Base-by-base conservation (phyloP, 352 stramenopile species). In the Phytopythium kandeliae region DNA sequence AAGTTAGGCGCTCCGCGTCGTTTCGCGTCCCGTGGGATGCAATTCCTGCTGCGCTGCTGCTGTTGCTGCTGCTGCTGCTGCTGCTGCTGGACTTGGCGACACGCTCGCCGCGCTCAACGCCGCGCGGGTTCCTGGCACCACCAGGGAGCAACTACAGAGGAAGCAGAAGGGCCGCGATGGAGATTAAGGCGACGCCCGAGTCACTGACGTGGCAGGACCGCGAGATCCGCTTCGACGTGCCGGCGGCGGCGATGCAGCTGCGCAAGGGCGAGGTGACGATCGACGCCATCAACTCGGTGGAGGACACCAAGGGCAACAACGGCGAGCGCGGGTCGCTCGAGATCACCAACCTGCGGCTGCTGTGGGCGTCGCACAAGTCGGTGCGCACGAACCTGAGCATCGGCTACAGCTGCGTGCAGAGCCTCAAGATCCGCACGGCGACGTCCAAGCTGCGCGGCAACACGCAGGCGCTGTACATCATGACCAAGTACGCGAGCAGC, bases 301-400 rank as follows among this genome's bases (percentile, higher is more conserved):
- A 97, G 58, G 91, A 97, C 60, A 97, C 91, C 11, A 97, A 97
- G 63, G 91, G 89, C 36, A 97, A 97, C 71, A 97, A 97, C 64
- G 91, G 91, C 58, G 86, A 96, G 45, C 73, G 86, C 55, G 91
- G 87, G 12, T 85, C 73, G 24, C 66, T 97, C 8, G 69, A 92
- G 55, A 89, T 97, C 57, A 97, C 90, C n/a, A 97, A 97, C 62
- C 59, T 97, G 60, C 63, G 91, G 35, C 72, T 97, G 35, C 54
- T 96, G 1, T 97, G 91, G 91, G 75, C 89, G 11, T 91, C 78
- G 48, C 89, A 97, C 76, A 92, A 92, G 64, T 85, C 72, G 12
- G 62, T 76, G 34, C 71, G 76, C 12, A 93, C 82, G 26, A 97
- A 96, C 53, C 58, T 97, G 11, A 96, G 75, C 62, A 89, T 94